These are phyloP conservation scores for Ceratocystis papillata DNA, from an alignment of 2,329 filamentous ascomycete genomes.

Conservation along the genomic window DNA sequence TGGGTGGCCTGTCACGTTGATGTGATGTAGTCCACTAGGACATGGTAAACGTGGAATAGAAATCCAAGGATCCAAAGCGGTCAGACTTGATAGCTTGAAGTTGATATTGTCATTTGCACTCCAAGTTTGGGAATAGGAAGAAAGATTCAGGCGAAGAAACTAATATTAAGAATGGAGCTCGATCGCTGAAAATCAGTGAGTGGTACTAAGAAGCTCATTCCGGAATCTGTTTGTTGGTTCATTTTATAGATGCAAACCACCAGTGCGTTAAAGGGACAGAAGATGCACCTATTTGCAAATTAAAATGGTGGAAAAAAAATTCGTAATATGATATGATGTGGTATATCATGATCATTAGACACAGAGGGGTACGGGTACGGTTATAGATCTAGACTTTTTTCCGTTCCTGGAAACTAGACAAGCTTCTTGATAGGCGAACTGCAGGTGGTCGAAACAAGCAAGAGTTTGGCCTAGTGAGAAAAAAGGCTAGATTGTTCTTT, in stretches of 20 bases:
- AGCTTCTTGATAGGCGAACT: constrained; percentile 2
- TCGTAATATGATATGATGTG: too few species aligned
- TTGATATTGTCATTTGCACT: not conserved
- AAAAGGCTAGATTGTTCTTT: not conserved
- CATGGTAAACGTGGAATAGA: not conserved
- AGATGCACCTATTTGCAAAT: too few species aligned
- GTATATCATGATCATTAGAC: not conserved
- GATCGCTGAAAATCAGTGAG: not conserved
- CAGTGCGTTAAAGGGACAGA: too few species aligned
- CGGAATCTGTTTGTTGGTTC: too few species aligned
- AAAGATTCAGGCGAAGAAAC: not conserved
- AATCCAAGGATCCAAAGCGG: not conserved
- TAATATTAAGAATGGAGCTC: not conserved
- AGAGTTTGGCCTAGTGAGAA: not conserved
- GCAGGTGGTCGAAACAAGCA: not conserved
- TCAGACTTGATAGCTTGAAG: not conserved
- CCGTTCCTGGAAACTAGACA: not conserved
- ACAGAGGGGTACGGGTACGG: not conserved
- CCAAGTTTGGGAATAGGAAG: not conserved
- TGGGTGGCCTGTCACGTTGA: not conserved
- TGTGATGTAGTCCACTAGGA: not conserved
- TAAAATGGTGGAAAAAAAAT: too few species aligned
- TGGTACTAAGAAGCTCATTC: too few species aligned
- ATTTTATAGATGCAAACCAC: too few species aligned
- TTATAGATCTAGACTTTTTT: not conserved